Evolutionary conservation across 2,329 filamentous ascomycete genomes (phyloP), one percentile per base, ranked within the genome.

Genomic region (Phaeophleospora eucalypticola): DNA sequence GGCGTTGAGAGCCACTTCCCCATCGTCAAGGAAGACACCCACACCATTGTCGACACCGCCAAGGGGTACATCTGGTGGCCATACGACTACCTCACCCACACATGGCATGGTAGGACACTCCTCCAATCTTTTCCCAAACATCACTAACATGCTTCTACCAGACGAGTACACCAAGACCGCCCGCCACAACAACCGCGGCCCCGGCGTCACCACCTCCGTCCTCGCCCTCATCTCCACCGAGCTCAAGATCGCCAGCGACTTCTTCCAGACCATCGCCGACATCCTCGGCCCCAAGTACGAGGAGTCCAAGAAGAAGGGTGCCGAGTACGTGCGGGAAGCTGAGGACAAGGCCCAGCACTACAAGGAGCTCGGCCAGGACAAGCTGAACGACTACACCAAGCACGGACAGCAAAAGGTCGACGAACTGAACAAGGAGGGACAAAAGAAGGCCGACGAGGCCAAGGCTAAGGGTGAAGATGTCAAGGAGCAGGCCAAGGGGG

Each of bases 21-120:
- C n/a, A 77, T 82, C 33, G 72, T 76, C 54, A 76, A 74, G 65
- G 70, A 76, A 54, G 69, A 76, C 53, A 76, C 73, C 1, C 52
- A 58, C 47, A 73, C 69, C 53, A 58, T 85, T 24, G 71, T 83
- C 29, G 76, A 83, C 52, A 78, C 75, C 0, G 77, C 82, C 56
- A 80, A 77, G 62, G 78, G 82, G 51, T 82, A 81, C 55, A 79
- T 79, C 47, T 83, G 83, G 50, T 84, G 82, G 53, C 65, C 66
- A 7, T 58, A 60, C 51, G 52, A 57, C 39, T 68, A 68, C 55
- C 36, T 64, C 36, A 47, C 58, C 37, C 52, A 52, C 37, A 66
- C 64, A 16, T 68, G 60, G 57, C 49, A 59, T 29, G 63, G 63
- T 64, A 43, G 38, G 60, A 49, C 16, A 41, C 21, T 32, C 19